These are phyloP conservation scores for Combretum micranthum DNA, from an alignment of 345 rosid genomes.

Conservation along the genomic window DNA sequence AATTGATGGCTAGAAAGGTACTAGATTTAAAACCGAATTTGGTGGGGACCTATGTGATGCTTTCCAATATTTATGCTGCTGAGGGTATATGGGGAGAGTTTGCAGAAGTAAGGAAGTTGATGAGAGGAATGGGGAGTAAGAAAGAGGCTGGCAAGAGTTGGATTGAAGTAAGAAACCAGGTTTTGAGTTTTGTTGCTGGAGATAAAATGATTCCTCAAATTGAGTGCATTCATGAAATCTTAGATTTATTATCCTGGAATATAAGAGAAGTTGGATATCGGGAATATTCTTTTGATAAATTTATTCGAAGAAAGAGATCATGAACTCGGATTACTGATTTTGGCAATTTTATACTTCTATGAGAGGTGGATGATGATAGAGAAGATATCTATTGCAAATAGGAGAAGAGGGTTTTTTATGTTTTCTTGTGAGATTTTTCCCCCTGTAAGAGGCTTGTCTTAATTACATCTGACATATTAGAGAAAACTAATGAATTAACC, in stretches of 20 bases:
- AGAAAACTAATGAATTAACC: too few species aligned
- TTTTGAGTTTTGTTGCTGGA: slow-evolving; percentile 49
- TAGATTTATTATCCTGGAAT: slow-evolving; percentile 41
- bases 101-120: slow-evolving; percentile 56
- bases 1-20: slow-evolving; percentile 56
- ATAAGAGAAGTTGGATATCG: slow-evolving; percentile 48
- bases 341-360: too few species aligned
- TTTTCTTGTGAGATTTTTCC: too few species aligned
- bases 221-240: slow-evolving; percentile 31
- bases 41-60: slow-evolving; percentile 60
- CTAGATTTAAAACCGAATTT: slow-evolving; percentile 53
- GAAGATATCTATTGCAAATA: too few species aligned
- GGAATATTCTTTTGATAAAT: too few species aligned
- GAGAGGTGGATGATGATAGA: too few species aligned
- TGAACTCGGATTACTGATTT: too few species aligned
- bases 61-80: slow-evolving; percentile 70
- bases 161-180: slow-evolving; percentile 60
- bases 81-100: slow-evolving; percentile 74
- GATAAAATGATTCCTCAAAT: slow-evolving; percentile 37
- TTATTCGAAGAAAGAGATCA: too few species aligned
- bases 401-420: too few species aligned
- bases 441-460: too few species aligned
- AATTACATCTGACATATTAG: too few species aligned
- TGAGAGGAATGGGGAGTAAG: slow-evolving; percentile 48
- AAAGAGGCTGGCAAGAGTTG: slow-evolving; percentile 89